These are phyloP conservation scores for Nicotiana tabacum DNA, from an alignment of 257 asterid species.

Conservation along the genomic window DNA sequence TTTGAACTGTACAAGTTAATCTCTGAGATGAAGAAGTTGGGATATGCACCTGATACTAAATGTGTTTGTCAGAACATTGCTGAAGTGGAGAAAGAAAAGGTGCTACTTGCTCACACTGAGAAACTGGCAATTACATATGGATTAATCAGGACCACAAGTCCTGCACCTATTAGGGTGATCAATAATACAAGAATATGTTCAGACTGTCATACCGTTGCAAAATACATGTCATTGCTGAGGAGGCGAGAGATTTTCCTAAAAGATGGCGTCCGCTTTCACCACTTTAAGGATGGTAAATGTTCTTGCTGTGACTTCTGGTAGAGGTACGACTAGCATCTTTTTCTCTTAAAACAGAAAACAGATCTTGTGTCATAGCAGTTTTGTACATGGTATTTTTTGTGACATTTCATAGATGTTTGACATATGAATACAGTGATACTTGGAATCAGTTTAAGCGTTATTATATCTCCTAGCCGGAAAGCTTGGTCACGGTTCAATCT, in stretches of 20 bases:
- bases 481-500: neutral
- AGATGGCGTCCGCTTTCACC: slow-evolving; percentile 55
- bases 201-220: slow-evolving; percentile 53
- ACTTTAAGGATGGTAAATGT: slow-evolving; percentile 51
- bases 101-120: slow-evolving; percentile 51
- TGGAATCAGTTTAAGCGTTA: neutral
- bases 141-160: slow-evolving; percentile 30
- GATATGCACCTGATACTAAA: slow-evolving; percentile 42
- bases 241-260: slow-evolving; percentile 46
- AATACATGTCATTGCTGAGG: slow-evolving; percentile 45
- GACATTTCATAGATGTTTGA: neutral
- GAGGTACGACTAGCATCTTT: neutral
- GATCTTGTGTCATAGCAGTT: neutral
- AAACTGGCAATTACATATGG: slow-evolving; percentile 55
- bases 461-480: neutral
- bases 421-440: neutral
- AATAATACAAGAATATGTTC: slow-evolving; percentile 52
- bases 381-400: neutral
- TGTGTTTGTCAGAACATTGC: slow-evolving; percentile 41
- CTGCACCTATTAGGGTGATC: slow-evolving; percentile 41
- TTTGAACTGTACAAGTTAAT: slow-evolving; percentile 50
- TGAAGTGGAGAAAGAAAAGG: slow-evolving; percentile 49
- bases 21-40: slow-evolving; percentile 46
- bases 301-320: slow-evolving; percentile 57
- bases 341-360: neutral